Percentiles rank a stretch among this genome's conserved stretches.
phyloP scores from a whole-genome alignment of 2,329 filamentous ascomycete genomes.

The Ophiognomonia clavigignenti-juglandacearum region DNA sequence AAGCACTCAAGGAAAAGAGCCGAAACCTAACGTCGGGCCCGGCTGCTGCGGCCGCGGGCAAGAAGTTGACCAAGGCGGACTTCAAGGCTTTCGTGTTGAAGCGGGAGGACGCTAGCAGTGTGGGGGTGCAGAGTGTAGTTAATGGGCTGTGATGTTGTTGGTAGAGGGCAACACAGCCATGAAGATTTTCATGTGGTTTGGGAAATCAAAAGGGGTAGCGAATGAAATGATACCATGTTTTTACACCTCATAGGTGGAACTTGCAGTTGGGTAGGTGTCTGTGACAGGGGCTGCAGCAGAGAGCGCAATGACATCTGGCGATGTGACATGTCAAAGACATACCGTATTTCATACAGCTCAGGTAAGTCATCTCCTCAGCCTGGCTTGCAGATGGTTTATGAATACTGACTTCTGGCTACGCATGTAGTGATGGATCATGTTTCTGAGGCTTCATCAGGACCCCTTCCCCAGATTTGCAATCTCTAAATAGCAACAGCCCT shows the following conservation, averaged over 20 bases:
- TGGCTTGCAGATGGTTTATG: too few species aligned
- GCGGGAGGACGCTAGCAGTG: slow-evolving; percentile 76
- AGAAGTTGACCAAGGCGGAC: slow-evolving; percentile 60
- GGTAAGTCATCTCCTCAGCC: neutral
- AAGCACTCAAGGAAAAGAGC: slow-evolving; percentile 68
- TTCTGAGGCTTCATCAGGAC: neutral
- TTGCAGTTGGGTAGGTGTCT: neutral
- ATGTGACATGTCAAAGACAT: neutral
- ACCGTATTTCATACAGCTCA: neutral
- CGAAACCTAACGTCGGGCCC: slow-evolving; percentile 47
- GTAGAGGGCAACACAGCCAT: neutral
- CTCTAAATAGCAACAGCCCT: neutral
- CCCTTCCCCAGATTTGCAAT: neutral
- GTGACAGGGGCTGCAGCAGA: neutral
- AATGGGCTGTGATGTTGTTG: slow-evolving; percentile 47
- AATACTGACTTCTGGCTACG: neutral
- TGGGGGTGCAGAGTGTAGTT: slow-evolving; percentile 79
- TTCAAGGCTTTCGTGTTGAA: slow-evolving; percentile 81
- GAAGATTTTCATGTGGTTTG: neutral
- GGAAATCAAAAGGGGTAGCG: neutral
- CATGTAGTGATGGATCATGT: neutral
- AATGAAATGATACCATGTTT: slow-evolving; percentile 16
- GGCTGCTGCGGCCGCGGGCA: slow-evolving; percentile 34
- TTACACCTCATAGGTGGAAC: neutral
- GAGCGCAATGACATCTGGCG: neutral